Base-by-base conservation (phyloP, 345 rosid genomes). In the Boechera divaricarpa region DNA sequence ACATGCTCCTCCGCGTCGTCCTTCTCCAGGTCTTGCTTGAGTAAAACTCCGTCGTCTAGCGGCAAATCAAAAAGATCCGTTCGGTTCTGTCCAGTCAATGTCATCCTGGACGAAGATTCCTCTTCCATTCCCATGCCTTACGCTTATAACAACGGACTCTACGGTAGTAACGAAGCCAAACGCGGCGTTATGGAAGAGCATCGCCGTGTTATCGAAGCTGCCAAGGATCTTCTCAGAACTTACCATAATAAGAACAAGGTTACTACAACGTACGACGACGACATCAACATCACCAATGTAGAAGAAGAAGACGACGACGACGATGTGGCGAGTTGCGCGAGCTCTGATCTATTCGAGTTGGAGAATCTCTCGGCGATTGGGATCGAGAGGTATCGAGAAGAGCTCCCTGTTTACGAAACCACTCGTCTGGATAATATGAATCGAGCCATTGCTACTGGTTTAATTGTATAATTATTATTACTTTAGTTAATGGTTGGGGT, bases 361-460 rank as follows among this genome's bases (percentile, higher is more conserved):
- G 98, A 96, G 84, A 85, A 89, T 86, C 91, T 94, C 54, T 87
- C 95, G 31, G 83, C 82, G 10, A 83, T 90, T 63, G 98, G 97
- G 59, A 80, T 87, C 18, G 84, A 87, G 36, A 85, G 88, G 88
- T 94, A 90, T 53, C 53, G 87, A 2, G 87, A 94, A 82, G 99
- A 96, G 81, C 73, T 96, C 70, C 99, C 99, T 0, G 98, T 96
- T 53, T 96, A 92, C 63, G 99, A 90, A 80, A 90, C 98, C 29
- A 93, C 99, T 26, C 85, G 86, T 87, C 83, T 90, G 12, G 83
- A 72, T 69, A 63, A 70, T 36, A 86, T 86, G 6, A 93, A 91
- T 83, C 92, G 87, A 79, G 91, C 90, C 56, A 89, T 92, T 82
- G 91, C 93, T 48, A 86, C 83, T 63, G 86, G 91, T 76, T 82